Evolutionary conservation across 163 green algal species (phyloP).

Genomic region (Botryococcus braunii): DNA sequence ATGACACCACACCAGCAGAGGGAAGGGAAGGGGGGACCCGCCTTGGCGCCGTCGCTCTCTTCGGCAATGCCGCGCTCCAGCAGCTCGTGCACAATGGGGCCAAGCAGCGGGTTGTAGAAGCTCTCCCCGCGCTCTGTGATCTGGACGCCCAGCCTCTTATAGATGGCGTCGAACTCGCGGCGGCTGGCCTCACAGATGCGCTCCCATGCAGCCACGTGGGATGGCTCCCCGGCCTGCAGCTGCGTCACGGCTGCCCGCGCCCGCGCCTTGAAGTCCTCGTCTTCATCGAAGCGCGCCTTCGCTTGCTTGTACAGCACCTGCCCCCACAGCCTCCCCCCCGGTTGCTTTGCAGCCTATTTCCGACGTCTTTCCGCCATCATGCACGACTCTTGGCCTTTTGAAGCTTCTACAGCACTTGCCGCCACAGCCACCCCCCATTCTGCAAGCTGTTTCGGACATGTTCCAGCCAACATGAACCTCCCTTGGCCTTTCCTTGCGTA

Average conservation of each 20-base stretch:
- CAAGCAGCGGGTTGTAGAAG: conserved; percentile 93
- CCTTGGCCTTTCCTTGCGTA: too few species aligned
- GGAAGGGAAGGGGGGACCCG: too few species aligned
- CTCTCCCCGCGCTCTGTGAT: conserved; percentile 77
- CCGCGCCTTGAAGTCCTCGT: conserved; percentile 90
- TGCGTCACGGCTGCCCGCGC: conserved; percentile 77
- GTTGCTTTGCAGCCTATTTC: conserved; percentile 4
- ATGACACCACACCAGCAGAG: too few species aligned
- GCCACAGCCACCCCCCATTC: too few species aligned
- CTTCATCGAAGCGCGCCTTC: conserved; percentile 91
- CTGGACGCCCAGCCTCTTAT: conserved; percentile 71
- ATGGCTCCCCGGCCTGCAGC: conserved; percentile 67
- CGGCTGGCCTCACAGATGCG: conserved; percentile 51
- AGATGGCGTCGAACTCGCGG: conserved; percentile 80
- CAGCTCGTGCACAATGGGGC: conserved; percentile 70
- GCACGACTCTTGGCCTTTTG: too few species aligned
- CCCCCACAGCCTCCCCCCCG: too few species aligned
- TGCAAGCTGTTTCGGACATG: too few species aligned
- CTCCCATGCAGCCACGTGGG: conserved; percentile 48
- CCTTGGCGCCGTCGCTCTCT: conserved; percentile 75
- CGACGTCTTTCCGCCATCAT: too few species aligned
- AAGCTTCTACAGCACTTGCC: too few species aligned
- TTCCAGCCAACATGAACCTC: too few species aligned
- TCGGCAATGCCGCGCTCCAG: conserved; percentile 64
- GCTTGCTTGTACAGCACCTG: conserved; percentile 73